Percentiles rank a stretch among this genome's conserved stretches.
phyloP scores from a whole-genome alignment of 2,329 filamentous ascomycete species.

The Madurella mycetomatis region DNA sequence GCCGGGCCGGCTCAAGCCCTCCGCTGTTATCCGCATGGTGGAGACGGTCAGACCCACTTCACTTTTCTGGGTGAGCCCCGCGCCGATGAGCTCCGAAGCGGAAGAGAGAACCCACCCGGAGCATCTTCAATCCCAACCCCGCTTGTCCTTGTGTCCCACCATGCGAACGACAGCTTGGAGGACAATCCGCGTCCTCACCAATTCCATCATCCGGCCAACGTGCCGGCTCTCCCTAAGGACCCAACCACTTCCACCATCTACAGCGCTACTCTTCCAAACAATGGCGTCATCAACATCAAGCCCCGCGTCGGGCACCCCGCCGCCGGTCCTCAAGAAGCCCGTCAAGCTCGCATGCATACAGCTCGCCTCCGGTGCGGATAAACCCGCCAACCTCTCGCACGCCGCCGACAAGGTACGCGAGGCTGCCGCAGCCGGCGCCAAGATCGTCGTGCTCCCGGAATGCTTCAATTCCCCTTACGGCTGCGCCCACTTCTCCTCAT shows the following conservation, averaged over 20 bases:
- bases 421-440: conserved; percentile 70
- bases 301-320: conserved; percentile 13
- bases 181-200: conserved; percentile 16
- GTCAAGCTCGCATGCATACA: conserved; percentile 80
- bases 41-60: conserved; percentile 7
- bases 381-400: conserved; percentile 74
- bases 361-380: conserved; percentile 76
- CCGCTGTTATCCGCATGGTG: conserved; percentile 2
- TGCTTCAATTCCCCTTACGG: conserved; percentile 99
- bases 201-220: conserved; percentile 1
- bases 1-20: background rate
- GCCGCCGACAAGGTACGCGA: conserved; percentile 79
- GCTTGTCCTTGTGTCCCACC: conserved; percentile 2
- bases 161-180: conserved; percentile 21
- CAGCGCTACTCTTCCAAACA: conserved; percentile 29
- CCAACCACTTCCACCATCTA: conserved; percentile 3
- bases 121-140: conserved; percentile 2
- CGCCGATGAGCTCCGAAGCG: conserved; percentile 13
- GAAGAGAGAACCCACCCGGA: background rate
- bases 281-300: conserved; percentile 28
- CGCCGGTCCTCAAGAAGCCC: conserved; percentile 62
- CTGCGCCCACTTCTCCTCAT: conserved; percentile 80
- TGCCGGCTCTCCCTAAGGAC: background rate
- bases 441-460: conserved; percentile 88
- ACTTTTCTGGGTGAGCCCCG: conserved; percentile 4